A percentile compares a stretch with the other conserved stretches of the same genome.
Conservation (phyloP, 73 alveolate species). For the Tetrahymena borealis region DNA sequence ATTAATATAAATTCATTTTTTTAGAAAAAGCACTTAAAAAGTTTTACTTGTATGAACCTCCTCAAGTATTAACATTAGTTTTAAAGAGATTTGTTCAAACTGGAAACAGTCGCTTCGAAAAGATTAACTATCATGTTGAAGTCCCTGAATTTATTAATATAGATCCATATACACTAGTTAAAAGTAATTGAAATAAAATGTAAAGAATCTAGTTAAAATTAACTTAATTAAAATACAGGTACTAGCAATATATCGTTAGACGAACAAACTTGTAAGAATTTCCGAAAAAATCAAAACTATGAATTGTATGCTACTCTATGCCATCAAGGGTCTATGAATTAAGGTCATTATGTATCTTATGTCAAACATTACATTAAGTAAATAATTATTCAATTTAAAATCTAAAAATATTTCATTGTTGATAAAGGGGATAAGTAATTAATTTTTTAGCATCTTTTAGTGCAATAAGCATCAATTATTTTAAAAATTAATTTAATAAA, state of each 20-base stretch:
- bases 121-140: constrained; percentile 24
- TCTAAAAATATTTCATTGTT: too few relatives aligned
- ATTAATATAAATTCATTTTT: background rate
- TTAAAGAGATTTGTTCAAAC: constrained; percentile 23
- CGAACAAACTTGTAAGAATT: constrained; percentile 6
- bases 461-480: too few relatives aligned
- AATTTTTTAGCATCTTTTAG: too few relatives aligned
- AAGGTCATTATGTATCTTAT: constrained; percentile 45
- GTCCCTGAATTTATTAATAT: constrained; percentile 17
- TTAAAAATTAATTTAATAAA: too few relatives aligned
- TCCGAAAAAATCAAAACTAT: constrained; percentile 2
- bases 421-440: too few relatives aligned
- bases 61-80: constrained; percentile 23
- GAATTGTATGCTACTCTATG: constrained; percentile 31
- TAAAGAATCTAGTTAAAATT: background rate
- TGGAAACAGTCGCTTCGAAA: constrained; percentile 15
- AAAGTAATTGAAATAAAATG: background rate
- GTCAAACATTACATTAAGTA: constrained; percentile 18
- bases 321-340: constrained; percentile 31
- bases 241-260: background rate
- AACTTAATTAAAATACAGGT: background rate
- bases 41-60: constrained; percentile 28
- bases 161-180: constrained; percentile 17
- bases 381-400: background rate
- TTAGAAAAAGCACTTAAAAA: constrained; percentile 27